Base-by-base conservation (phyloP, 768 basidiomycete genomes). In the Pholiota molesta region DNA sequence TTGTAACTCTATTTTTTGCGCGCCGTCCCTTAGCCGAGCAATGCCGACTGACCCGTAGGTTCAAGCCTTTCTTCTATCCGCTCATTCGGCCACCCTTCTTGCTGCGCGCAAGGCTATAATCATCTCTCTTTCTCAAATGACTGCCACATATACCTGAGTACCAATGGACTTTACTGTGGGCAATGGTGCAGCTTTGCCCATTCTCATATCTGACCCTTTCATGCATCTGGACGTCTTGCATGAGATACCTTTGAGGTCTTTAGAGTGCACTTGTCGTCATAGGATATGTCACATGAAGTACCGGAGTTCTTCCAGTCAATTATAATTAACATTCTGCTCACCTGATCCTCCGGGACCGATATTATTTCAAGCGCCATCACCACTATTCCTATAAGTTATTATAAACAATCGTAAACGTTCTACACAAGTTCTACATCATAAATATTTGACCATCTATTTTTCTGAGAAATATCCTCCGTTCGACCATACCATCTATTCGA, bases 201-300 rank as follows among this genome's bases (percentile, higher is more conserved):
- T 37, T 37, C 11, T 8, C 33, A 9, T 13, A 8, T 16, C 14
- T 37, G 35, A 37, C 35, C 13, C 11, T 37, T 37, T 37, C 35
- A 4, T 37, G 8, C n/a, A 11, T 5, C n/a, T 44, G 42, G 42
- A 44, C 42, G 1, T 49, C 21, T 23, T 49, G 8, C 2, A 10
- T 21, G 19, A 26, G 47, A 4, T 14, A 19, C 5, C 21, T 8
- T 49, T 49, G 23, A 26, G 35, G 2, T 37, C 0, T 16, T 37
- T 10, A 37, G 29, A 16, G 37, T 8, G n/a, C 26, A 21, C 10
- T 55, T 14, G 19, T 26, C 11, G 16, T 44, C 55, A 31, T 40
- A 57, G 55, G 42, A 57, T 26, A 8, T 28, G 44, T 57, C 40
- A 57, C 55, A 57, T n/a, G 55, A 45, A 57, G 9, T 23, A 42